Evolutionary conservation across 805 yeast species (phyloP).

Genomic region (Nakazawaea ambrosiae): DNA sequence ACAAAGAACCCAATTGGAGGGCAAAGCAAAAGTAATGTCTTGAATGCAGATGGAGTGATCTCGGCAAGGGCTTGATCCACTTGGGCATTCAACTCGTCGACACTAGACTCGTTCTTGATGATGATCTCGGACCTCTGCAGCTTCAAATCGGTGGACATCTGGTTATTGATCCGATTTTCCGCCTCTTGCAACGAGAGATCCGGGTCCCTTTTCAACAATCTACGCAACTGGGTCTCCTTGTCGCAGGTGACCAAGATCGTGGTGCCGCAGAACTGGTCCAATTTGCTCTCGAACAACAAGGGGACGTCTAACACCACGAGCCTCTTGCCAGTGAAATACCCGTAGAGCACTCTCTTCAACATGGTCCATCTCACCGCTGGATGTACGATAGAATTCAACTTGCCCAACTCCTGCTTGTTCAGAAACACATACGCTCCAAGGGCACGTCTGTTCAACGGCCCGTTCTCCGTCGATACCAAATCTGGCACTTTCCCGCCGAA

Average conservation of each 20-base stretch:
- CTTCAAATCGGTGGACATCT: slow-evolving; percentile 60
- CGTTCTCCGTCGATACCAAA: slow-evolving; percentile 37
- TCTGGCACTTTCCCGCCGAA: slow-evolving; percentile 52
- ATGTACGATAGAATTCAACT: slow-evolving; percentile 73
- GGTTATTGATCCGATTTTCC: slow-evolving; percentile 62
- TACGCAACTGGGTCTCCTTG: slow-evolving; percentile 46
- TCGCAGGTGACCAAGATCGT: slow-evolving; percentile 64
- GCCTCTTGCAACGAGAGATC: slow-evolving; percentile 64
- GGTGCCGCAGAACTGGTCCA: slow-evolving; percentile 65
- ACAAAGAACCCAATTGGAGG: slow-evolving; percentile 12
- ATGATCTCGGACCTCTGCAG: slow-evolving; percentile 55
- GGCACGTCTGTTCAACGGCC: slow-evolving; percentile 58
- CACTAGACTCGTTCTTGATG: slow-evolving; percentile 50
- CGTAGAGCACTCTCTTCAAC: slow-evolving; percentile 41
- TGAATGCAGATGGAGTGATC: slow-evolving; percentile 29
- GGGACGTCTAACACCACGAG: slow-evolving; percentile 87
- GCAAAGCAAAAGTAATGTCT: slow-evolving; percentile 12
- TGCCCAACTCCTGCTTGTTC: slow-evolving; percentile 47
- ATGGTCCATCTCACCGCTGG: slow-evolving; percentile 78
- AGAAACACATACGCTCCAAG: slow-evolving; percentile 78
- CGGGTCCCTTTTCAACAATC: slow-evolving; percentile 64
- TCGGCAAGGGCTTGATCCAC: slow-evolving; percentile 32
- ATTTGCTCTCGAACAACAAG: slow-evolving; percentile 70
- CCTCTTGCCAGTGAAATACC: slow-evolving; percentile 51
- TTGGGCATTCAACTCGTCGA: slow-evolving; percentile 34